Conservation (phyloP, 805 yeast species). For the Saccharomycopsis babjevae region DNA sequence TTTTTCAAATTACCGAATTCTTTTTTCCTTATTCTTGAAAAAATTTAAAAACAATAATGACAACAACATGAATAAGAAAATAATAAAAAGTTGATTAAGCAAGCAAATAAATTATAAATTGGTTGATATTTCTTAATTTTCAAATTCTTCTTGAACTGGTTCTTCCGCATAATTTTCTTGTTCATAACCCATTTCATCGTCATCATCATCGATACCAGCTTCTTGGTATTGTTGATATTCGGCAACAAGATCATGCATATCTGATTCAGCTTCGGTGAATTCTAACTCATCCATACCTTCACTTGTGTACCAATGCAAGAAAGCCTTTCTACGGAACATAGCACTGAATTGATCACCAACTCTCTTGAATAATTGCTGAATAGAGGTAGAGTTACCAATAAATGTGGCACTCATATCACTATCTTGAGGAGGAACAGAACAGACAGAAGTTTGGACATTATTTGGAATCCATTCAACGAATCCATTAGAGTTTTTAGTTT, state of each 20-base stretch:
- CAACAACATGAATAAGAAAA: not conserved
- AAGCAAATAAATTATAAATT: not conserved
- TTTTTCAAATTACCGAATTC: not conserved
- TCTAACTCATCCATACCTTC: slow-evolving; percentile 97
- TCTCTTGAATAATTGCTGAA: slow-evolving; percentile 84
- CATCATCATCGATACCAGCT: slow-evolving; percentile 62
- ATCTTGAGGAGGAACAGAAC: slow-evolving; percentile 81
- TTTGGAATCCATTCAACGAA: slow-evolving; percentile 96
- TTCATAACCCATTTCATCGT: slow-evolving; percentile 55
- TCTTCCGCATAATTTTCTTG: not conserved
- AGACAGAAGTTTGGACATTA: slow-evolving; percentile 88
- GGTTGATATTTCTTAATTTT: not conserved
- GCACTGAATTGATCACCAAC: slow-evolving; percentile 83
- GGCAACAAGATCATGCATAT: slow-evolving; percentile 78
- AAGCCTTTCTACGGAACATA: slow-evolving; percentile 90
- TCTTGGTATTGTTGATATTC: slow-evolving; percentile 93
- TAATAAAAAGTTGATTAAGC: not conserved
- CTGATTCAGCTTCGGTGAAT: slow-evolving; percentile 88
- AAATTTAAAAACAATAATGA: not conserved
- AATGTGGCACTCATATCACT: slow-evolving; percentile 87
- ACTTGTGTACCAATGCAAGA: slow-evolving; percentile 90
- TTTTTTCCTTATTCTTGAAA: not conserved
- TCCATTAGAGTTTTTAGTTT: slow-evolving; percentile 68
- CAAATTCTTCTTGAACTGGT: not conserved
- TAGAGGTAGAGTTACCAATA: slow-evolving; percentile 87